A percentile compares a stretch with the other conserved stretches of the same genome.
Evolutionary conservation across 768 basidiomycete species (phyloP).

Genomic region (Ramaria sp.): DNA sequence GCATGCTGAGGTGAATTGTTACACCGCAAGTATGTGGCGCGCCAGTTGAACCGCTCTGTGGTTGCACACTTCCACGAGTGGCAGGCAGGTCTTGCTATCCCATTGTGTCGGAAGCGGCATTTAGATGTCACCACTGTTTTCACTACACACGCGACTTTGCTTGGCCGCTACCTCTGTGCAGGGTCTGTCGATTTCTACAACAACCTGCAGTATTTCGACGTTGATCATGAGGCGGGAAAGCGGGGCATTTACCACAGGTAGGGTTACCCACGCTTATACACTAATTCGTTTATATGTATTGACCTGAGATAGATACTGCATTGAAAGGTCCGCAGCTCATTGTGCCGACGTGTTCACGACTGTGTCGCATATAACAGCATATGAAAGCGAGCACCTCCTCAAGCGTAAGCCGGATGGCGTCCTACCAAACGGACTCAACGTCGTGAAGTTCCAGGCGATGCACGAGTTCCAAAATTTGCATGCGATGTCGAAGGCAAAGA

Average conservation of each 20-base stretch:
- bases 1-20: neutral
- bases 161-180: conserved; percentile 97
- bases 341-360: conserved; percentile 99
- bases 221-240: conserved; percentile 98
- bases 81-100: conserved; percentile 95
- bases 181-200: conserved; percentile 99
- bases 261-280: neutral
- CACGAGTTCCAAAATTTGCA: conserved; percentile 99
- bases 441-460: conserved; percentile 98
- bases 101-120: conserved; percentile 90
- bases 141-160: conserved; percentile 96
- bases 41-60: conserved; percentile 76
- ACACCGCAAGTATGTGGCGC: conserved; percentile 56
- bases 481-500: conserved; percentile 88
- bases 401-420: conserved; percentile 98
- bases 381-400: conserved; percentile 90
- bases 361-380: conserved; percentile 95
- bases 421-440: conserved; percentile 94
- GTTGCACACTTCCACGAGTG: conserved; percentile 99
- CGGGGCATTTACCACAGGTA: conserved; percentile 90
- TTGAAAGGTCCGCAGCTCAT: conserved; percentile 89
- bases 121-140: conserved; percentile 98
- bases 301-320: conserved; percentile 57
- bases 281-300: neutral
- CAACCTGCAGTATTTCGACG: conserved; percentile 98